These are phyloP conservation scores for Nothophytophthora sp. DNA, from an alignment of 352 stramenopile species.

Conservation along the genomic window DNA sequence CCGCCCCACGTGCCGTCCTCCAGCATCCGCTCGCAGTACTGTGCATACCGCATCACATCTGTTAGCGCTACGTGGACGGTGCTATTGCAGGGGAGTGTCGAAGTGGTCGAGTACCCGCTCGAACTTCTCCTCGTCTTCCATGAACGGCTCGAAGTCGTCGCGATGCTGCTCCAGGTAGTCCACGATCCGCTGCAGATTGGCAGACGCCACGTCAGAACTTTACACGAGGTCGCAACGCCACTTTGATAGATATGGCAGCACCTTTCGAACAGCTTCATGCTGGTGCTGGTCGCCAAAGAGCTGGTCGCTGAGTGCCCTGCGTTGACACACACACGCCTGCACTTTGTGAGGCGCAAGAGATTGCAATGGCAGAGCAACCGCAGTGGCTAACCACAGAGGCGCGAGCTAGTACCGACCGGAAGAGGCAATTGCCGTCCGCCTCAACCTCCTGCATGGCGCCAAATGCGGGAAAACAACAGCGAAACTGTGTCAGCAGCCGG, in stretches of 20 bases:
- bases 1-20: conserved; percentile 82
- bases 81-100: no score
- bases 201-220: not conserved
- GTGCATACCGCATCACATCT: no score
- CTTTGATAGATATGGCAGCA: no score
- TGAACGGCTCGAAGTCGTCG: conserved; percentile 83
- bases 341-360: conserved; percentile 4
- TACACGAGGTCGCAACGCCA: no score
- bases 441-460: conserved; percentile 79
- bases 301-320: conserved; percentile 72
- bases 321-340: conserved; percentile 5
- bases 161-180: conserved; percentile 74
- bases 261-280: conserved; percentile 68
- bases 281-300: conserved; percentile 73
- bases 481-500: no score
- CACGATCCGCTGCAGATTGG: conserved; percentile 52
- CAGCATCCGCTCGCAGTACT: conserved; percentile 83
- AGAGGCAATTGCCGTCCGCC: conserved; percentile 84
- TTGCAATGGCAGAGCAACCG: no score
- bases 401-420: conserved; percentile 71
- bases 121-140: conserved; percentile 89
- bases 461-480: no score
- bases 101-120: no score
- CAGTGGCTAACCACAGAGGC: no score
- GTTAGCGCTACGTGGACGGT: no score